Evolutionary conservation across 1,284 basidiomycete species (phyloP).

Genomic region (Mixia osmundae): DNA sequence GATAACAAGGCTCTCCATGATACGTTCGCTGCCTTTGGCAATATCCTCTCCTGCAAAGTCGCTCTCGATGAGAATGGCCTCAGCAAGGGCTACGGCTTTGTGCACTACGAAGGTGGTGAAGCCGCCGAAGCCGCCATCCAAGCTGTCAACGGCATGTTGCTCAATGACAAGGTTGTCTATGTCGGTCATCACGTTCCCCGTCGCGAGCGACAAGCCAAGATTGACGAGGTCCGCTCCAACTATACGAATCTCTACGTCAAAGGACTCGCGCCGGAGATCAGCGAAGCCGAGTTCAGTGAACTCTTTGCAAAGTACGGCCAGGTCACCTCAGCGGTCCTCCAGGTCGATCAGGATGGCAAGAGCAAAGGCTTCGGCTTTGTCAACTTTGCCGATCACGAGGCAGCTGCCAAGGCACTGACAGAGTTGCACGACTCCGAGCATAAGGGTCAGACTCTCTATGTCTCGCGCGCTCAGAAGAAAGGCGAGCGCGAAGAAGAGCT

Average conservation of each 20-base stretch:
- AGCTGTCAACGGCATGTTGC: conserved; percentile 94
- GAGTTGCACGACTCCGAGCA: conserved; percentile 66
- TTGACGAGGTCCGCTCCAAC: conserved; percentile 88
- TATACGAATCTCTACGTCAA: conserved; percentile 99
- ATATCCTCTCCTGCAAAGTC: conserved; percentile 98
- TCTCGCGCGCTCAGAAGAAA: conserved; percentile 96
- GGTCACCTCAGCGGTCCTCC: conserved; percentile 72
- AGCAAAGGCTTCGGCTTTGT: conserved; percentile 94
- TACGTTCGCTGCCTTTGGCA: conserved; percentile 96
- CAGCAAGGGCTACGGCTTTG: conserved; percentile 92
- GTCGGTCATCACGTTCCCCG: conserved; percentile 94
- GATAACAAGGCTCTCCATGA: conserved; percentile 99
- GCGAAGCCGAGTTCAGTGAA: conserved; percentile 64
- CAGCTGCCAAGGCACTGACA: conserved; percentile 76
- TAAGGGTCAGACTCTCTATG: conserved; percentile 79
- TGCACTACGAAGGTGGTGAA: conserved; percentile 96
- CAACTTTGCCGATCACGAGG: conserved; percentile 81
- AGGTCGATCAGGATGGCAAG: conserved; percentile 50
- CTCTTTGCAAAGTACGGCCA: conserved; percentile 59
- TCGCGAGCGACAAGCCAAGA: conserved; percentile 87
- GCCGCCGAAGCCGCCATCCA: conserved; percentile 91
- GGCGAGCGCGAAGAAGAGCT: conserved; percentile 94
- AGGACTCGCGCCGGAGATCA: conserved; percentile 70
- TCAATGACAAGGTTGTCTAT: conserved; percentile 98
- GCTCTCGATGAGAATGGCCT: conserved; percentile 71